phyloP scores from a whole-genome alignment of 2,329 filamentous ascomycete genomes.

The Mollisiaceae sp. region DNA sequence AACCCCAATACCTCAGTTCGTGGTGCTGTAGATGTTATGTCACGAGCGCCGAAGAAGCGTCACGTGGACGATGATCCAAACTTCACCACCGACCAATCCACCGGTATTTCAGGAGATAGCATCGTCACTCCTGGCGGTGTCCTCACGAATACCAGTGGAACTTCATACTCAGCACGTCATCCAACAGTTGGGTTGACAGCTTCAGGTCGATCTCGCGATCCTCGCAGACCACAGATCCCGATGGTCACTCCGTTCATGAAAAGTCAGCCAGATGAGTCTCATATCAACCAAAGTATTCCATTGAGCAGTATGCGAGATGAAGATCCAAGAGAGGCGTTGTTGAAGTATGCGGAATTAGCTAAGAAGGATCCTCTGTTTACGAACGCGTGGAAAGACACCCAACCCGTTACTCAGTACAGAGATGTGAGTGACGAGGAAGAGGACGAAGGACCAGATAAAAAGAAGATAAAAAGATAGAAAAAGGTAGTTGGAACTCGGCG shows the following conservation, averaged over 20 bases:
- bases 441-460: slow-evolving; percentile 69
- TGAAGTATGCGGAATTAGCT: slow-evolving; percentile 94
- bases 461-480: slow-evolving; percentile 54
- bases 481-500: not conserved
- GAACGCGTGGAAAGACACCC: slow-evolving; percentile 88
- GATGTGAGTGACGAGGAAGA: slow-evolving; percentile 87
- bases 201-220: slow-evolving; percentile 78
- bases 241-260: slow-evolving; percentile 88
- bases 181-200: slow-evolving; percentile 77
- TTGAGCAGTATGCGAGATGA: slow-evolving; percentile 94
- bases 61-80: slow-evolving; percentile 93
- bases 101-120: slow-evolving; percentile 82
- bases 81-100: slow-evolving; percentile 81
- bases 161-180: slow-evolving; percentile 62
- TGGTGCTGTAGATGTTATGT: slow-evolving; percentile 89
- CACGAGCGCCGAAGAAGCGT: slow-evolving; percentile 89
- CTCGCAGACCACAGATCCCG: slow-evolving; percentile 83
- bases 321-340: slow-evolving; percentile 88
- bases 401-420: slow-evolving; percentile 90
- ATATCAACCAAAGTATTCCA: slow-evolving; percentile 87
- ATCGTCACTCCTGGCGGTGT: slow-evolving; percentile 73
- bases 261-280: slow-evolving; percentile 85
- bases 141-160: slow-evolving; percentile 54
- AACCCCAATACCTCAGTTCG: slow-evolving; percentile 81
- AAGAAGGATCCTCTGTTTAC: slow-evolving; percentile 95